Evolutionary conservation across 139 green algal species (phyloP), one percentile per base, ranked within the genome.

Genomic region (Chlorella vulgaris): DNA sequence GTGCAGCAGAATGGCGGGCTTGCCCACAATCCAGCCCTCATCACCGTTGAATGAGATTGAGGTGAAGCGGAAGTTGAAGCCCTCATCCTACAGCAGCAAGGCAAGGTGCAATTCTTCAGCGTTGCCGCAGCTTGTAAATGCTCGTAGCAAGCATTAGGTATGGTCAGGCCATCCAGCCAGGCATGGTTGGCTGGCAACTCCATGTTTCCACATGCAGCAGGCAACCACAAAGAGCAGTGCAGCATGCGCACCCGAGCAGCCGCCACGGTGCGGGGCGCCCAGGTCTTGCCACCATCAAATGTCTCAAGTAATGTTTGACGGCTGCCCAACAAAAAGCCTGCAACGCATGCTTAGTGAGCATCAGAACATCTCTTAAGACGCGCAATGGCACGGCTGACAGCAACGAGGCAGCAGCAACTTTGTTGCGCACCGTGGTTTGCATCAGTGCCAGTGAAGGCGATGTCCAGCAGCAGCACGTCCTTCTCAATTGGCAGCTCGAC

Each of bases 11-110:
- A 99, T 99, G 55, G 96, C 94, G 31, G 97, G 97, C 91, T 99
- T 99, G 85, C 97, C 97, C 50, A 99, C 93, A 74, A 99, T 99
- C 95, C 95, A 99, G 69, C 97, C 97, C 88, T 99, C 97, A 35
- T 95, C 89, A 47, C 93, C 93, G n/a, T 86, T 92, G 87, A 99
- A 99, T 63, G 80, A 92, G 76, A 99, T 96, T 80, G 90, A 94
- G 85, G 97, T 98, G 92, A 99, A 99, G 67, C 96, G 90, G 89
- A 96, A 98, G 85, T 98, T 98, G 83, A 98, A 95, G 65, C 86
- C 91, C 75, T 95, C 89, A 35, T 94, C 91, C 43, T 90, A 68
- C 4, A 40, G 35, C 26, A 33, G 93, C n/a, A n/a, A n/a, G n/a
- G n/a, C n/a, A n/a, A n/a, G n/a, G n/a, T n/a, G n/a, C n/a, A n/a